Evolutionary conservation across 2,329 filamentous ascomycete genomes (phyloP), one percentile per base, ranked within the genome.

Genomic region (Colletotrichum godetiae): DNA sequence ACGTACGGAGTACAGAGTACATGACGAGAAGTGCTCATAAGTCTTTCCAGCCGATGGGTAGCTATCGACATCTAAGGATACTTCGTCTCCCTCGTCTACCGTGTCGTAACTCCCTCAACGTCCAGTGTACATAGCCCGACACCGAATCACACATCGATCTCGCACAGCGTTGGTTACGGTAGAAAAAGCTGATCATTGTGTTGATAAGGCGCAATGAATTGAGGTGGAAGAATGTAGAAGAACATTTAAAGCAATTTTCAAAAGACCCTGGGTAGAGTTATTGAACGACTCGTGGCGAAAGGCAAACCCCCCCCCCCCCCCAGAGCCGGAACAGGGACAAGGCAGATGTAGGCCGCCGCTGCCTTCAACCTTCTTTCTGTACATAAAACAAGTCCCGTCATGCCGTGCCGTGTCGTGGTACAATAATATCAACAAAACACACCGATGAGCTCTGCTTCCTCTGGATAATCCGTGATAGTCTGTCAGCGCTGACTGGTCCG

Each of bases 341-440:
- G 49, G 67, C 67, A 37, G 46, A 33, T 52, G 35, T 19, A 37
- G 29, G n/a, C 67, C 22, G 67, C 24, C 42, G 12, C 33, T 52
- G 29, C 60, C 27, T 53, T 46, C 67, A 56, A 19, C 46, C 42
- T 72, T 46, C 42, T 59, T 65, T 53, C 59, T 68, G 69, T 72
- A 72, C 58, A 31, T 63, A 42, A 68, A 72, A 68, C 69, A 72
- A 53, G 57, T 31, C 58, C n/a, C 19, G 0, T 37, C 42, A 72
- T 67, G 63, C 63, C 57, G 56, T 46, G 24, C 27, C 42, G 61
- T 62, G 63, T 57, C 57, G 56, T 35, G 24, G 7, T 19, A 63
- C 46, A 27, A 42, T 19, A 56, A 24, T 27, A 22, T 55, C 37
- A 31, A 15, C 64, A 55, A 53, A 19, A 29, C 31, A 42, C 11